Evolutionary conservation across 2,329 filamentous ascomycete genomes (phyloP).

Genomic region (Sclerotinia spermophila): DNA sequence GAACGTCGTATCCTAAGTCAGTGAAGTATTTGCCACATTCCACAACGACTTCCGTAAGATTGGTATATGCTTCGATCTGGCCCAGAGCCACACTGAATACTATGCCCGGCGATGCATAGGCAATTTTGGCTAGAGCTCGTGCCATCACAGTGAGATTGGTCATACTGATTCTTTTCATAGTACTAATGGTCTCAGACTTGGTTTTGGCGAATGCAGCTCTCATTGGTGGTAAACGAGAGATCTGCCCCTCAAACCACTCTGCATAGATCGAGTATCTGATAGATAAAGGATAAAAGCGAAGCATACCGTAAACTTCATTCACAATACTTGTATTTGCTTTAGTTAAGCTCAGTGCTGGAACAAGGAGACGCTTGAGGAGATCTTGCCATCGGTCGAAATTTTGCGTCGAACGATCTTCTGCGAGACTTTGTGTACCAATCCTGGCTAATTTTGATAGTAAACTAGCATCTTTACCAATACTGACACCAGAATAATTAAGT

Average conservation of each 20-base stretch:
- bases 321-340: constrained; percentile 79
- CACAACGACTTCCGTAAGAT: constrained; percentile 90
- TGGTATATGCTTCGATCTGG: constrained; percentile 91
- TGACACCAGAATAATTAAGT: constrained; percentile 79
- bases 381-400: constrained; percentile 82
- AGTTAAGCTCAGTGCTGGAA: constrained; percentile 83
- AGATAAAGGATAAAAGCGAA: constrained; percentile 72
- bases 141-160: constrained; percentile 86
- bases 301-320: constrained; percentile 80
- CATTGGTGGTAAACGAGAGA: constrained; percentile 73
- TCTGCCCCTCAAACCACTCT: constrained; percentile 83
- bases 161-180: constrained; percentile 84
- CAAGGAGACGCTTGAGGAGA: constrained; percentile 76
- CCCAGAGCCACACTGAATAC: constrained; percentile 86
- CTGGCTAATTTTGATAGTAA: constrained; percentile 79
- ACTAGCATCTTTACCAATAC: constrained; percentile 78
- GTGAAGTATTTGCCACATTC: constrained; percentile 95
- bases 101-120: constrained; percentile 82
- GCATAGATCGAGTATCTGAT: constrained; percentile 85
- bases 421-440: constrained; percentile 75
- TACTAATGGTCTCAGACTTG: constrained; percentile 73
- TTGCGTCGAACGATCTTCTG: constrained; percentile 61
- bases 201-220: constrained; percentile 74
- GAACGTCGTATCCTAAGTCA: constrained; percentile 83
- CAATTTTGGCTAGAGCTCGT: constrained; percentile 84